Evolutionary conservation across 306 rosid genomes (phyloP), one percentile per base, ranked within the genome.

Genomic region (Medicago lupulina): DNA sequence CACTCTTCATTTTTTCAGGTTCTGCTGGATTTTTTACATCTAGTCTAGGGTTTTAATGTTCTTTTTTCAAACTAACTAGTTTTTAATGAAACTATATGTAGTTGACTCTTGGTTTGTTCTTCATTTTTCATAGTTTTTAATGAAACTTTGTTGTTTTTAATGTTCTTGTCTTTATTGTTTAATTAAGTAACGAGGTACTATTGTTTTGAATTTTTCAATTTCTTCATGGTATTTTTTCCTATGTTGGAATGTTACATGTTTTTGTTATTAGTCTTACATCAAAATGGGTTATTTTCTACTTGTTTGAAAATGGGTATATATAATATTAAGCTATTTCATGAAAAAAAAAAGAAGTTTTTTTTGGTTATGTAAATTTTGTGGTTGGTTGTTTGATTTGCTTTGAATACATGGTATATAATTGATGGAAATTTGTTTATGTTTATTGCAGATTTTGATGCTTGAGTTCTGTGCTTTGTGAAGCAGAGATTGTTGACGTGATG

Each of bases 401-500:
- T 54, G 36, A 36, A n/a, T 1, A 14, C 15, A 1, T 49, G 6
- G 18, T 49, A 46, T 71, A 49, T 67, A 36, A 50, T 34, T 65
- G 76, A 71, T 39, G 57, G 9, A 59, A 18, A 58, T 53, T 53
- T 84, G 46, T 23, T 10, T 60, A 44, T 44, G 39, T 1, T 47
- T 62, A 15, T 74, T 81, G 63, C 83, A 85, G 88, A 65, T 64
- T 81, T 77, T 71, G 71, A 82, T 76, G 72, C 77, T 78, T 66
- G 74, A 71, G 61, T 76, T 65, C 60, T 75, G 67, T 68, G 76
- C 25, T 76, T 64, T 49, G 54, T 75, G 58, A 78, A 80, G 49
- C 62, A 54, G 15, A 53, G 49, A 65, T 60, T 71, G 74, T 31
- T 55, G 15, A 62, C 21, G 79, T 55, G 65, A 93, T 94, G 98